phyloP scores from a whole-genome alignment of 106 monocot genomes.

The Dioscorea dumetorum region DNA sequence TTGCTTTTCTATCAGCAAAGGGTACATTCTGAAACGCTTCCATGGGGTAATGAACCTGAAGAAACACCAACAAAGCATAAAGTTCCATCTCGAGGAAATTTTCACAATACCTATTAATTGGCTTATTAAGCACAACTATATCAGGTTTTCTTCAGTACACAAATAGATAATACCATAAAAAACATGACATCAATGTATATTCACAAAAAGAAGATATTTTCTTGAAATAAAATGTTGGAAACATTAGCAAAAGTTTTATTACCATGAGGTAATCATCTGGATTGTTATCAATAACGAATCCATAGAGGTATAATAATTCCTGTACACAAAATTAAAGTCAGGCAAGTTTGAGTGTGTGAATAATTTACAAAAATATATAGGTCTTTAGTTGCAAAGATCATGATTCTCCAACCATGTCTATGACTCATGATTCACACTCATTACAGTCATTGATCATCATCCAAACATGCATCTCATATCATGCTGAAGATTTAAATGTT shows the following conservation, averaged over 20 bases:
- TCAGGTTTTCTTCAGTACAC: too few relatives aligned
- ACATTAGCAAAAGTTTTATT: constrained; percentile 3
- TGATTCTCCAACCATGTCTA: too few relatives aligned
- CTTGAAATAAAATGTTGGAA: background rate
- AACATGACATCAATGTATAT: too few relatives aligned
- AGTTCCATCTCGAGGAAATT: background rate
- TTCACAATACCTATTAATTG: background rate
- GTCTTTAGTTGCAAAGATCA: too few relatives aligned
- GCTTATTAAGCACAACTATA: too few relatives aligned
- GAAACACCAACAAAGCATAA: background rate
- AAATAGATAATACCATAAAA: too few relatives aligned
- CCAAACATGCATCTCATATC: too few relatives aligned
- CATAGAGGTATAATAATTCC: constrained; percentile 95
- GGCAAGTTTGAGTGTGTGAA: background rate
- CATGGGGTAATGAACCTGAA: constrained; percentile 86
- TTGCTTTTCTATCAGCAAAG: constrained; percentile 50
- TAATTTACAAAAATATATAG: too few relatives aligned
- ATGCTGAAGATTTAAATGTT: too few relatives aligned
- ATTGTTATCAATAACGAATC: constrained; percentile 79
- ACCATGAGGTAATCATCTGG: constrained; percentile 95
- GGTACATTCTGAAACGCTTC: constrained; percentile 58
- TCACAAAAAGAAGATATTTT: too few relatives aligned
- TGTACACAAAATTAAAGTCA: constrained; percentile 21
- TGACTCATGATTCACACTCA: too few relatives aligned
- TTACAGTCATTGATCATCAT: too few relatives aligned